A percentile compares a stretch with the other conserved stretches of the same genome.
Conservation (phyloP, 164 flowering plant species). For the Annona cherimola region DNA sequence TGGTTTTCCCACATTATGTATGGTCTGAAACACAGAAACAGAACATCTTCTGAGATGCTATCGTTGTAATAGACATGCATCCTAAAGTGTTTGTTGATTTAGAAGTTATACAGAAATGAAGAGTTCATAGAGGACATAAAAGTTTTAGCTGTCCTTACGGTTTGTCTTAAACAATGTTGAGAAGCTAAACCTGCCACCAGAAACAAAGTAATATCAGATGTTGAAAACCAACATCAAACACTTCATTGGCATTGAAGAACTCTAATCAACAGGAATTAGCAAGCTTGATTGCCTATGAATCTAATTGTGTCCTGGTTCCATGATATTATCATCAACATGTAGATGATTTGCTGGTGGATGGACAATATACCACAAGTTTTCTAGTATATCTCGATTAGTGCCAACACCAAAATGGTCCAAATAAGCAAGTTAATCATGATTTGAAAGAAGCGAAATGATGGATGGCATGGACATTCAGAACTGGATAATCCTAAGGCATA, state of each 20-base stretch:
- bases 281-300: background rate
- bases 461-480: background rate
- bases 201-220: conserved; percentile 3
- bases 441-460: background rate
- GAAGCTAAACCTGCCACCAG: conserved; percentile 69
- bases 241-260: background rate
- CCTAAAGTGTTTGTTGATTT: background rate
- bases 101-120: background rate
- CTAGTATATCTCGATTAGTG: background rate
- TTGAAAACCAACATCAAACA: background rate
- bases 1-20: background rate
- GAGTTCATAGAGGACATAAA: background rate
- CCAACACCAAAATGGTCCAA: background rate
- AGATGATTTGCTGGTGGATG: background rate
- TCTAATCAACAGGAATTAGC: background rate
- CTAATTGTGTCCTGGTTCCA: background rate
- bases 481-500: background rate
- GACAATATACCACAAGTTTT: background rate
- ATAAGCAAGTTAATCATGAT: background rate
- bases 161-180: conserved; percentile 75
- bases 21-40: background rate
- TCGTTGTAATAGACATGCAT: background rate
- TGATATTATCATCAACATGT: no score
- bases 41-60: background rate
- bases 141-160: conserved; percentile 36